A percentile compares a stretch with the other conserved stretches of the same genome.
phyloP scores from a whole-genome alignment of 345 rosid species.

The Populus nigra region DNA sequence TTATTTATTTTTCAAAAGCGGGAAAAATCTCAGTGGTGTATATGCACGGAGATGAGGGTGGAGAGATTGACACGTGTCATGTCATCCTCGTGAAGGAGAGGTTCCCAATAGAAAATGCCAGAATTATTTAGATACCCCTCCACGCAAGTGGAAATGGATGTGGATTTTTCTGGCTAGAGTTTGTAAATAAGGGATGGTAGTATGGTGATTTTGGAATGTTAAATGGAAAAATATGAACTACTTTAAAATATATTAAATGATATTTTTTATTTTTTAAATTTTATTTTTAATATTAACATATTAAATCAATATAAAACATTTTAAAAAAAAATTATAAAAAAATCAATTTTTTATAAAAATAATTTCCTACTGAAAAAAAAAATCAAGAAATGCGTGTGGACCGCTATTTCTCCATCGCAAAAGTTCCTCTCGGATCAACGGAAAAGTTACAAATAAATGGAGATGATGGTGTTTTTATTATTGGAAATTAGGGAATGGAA shows the following conservation, averaged over 20 bases:
- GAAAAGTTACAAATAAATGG: neutral
- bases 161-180: neutral
- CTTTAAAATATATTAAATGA: too few relatives aligned
- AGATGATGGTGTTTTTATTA: neutral
- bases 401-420: neutral
- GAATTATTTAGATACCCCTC: slow-evolving; percentile 5
- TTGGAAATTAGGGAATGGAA: neutral
- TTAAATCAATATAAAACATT: too few relatives aligned
- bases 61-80: slow-evolving; percentile 63
- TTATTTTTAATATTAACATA: too few relatives aligned
- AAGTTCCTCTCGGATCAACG: slow-evolving; percentile 2
- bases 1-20: slow-evolving; percentile 36
- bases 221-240: neutral
- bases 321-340: too few relatives aligned
- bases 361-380: too few relatives aligned
- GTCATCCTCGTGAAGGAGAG: slow-evolving; percentile 34
- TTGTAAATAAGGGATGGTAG: neutral
- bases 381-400: too few relatives aligned
- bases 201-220: slow-evolving; percentile 6
- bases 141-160: neutral
- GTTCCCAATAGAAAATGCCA: neutral
- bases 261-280: too few relatives aligned
- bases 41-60: slow-evolving; percentile 44
- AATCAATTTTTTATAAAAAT: too few relatives aligned
- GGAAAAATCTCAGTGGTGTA: slow-evolving; percentile 50